Conservation (phyloP, 805 yeast genomes). For the Starmerella sirachaensis region DNA sequence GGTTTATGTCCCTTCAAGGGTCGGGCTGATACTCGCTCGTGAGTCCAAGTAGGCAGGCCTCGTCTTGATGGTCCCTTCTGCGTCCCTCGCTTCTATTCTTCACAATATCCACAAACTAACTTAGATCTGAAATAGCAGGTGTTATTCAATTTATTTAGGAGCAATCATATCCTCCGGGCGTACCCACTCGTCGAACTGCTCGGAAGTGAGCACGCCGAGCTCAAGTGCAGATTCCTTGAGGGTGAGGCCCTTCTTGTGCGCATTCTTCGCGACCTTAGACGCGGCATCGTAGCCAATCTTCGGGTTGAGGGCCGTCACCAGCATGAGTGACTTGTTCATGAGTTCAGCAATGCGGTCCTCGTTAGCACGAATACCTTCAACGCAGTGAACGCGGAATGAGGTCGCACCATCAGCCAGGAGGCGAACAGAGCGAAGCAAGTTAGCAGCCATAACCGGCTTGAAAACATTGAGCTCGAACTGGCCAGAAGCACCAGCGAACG, state of each 20-base stretch:
- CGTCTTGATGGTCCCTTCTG: not conserved
- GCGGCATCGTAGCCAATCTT: slow-evolving; percentile 97
- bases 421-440: slow-evolving; percentile 77
- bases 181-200: slow-evolving; percentile 93
- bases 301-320: slow-evolving; percentile 97
- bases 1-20: slow-evolving; percentile 70
- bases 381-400: slow-evolving; percentile 91
- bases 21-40: slow-evolving; percentile 47
- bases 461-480: slow-evolving; percentile 97
- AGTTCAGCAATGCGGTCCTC: slow-evolving; percentile 73
- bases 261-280: slow-evolving; percentile 95
- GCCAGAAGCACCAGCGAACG: slow-evolving; percentile 97
- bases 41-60: not conserved
- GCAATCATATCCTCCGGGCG: slow-evolving; percentile 97
- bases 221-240: slow-evolving; percentile 90
- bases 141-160: slow-evolving; percentile 36
- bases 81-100: not conserved
- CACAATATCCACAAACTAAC: not conserved
- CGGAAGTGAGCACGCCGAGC: slow-evolving; percentile 67
- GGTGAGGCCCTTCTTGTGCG: slow-evolving; percentile 94
- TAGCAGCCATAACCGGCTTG: slow-evolving; percentile 91
- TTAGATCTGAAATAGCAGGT: not conserved
- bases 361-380: slow-evolving; percentile 87
- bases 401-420: slow-evolving; percentile 77
- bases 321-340: slow-evolving; percentile 90